These are phyloP conservation scores for Entomortierella parvispora DNA, from an alignment of 192 early-diverging fungal genomes.

Conservation along the genomic window DNA sequence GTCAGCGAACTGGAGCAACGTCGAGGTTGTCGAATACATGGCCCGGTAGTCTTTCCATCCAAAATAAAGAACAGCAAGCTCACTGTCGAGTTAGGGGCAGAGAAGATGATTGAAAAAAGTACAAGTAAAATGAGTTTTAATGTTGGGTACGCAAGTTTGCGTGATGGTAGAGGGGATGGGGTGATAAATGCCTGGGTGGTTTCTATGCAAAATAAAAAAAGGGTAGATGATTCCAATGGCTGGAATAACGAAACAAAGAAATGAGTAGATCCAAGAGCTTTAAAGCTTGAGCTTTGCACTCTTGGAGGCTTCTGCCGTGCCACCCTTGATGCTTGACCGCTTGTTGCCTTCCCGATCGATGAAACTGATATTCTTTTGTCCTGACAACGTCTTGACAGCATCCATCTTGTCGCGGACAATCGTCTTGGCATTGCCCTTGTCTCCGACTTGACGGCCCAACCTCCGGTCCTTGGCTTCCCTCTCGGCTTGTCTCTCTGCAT, in stretches of 20 bases:
- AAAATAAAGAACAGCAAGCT: too few species aligned
- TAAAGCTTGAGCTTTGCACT: conserved; percentile 53
- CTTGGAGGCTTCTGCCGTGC: conserved; percentile 14
- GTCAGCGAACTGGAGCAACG: too few species aligned
- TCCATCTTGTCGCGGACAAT: conserved; percentile 55
- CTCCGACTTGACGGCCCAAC: conserved; percentile 43
- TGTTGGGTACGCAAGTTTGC: too few species aligned
- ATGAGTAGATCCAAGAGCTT: background rate
- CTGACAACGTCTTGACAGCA: conserved; percentile 44
- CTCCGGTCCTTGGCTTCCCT: conserved; percentile 48
- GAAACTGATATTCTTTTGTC: conserved; percentile 49
- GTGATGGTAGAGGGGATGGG: too few species aligned
- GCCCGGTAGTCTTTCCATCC: too few species aligned
- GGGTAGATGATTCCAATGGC: background rate
- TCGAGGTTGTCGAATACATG: too few species aligned
- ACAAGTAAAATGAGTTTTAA: too few species aligned
- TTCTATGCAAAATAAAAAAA: background rate
- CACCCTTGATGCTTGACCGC: conserved; percentile 47
- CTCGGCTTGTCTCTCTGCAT: conserved; percentile 57
- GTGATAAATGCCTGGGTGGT: too few species aligned
- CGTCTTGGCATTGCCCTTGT: conserved; percentile 53
- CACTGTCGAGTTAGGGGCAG: too few species aligned
- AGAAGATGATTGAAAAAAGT: too few species aligned
- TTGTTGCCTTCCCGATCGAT: conserved; percentile 56
- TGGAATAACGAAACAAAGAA: background rate